These are phyloP conservation scores for Puccinia brachypodii DNA, from an alignment of 1,284 basidiomycete genomes.

Conservation along the genomic window DNA sequence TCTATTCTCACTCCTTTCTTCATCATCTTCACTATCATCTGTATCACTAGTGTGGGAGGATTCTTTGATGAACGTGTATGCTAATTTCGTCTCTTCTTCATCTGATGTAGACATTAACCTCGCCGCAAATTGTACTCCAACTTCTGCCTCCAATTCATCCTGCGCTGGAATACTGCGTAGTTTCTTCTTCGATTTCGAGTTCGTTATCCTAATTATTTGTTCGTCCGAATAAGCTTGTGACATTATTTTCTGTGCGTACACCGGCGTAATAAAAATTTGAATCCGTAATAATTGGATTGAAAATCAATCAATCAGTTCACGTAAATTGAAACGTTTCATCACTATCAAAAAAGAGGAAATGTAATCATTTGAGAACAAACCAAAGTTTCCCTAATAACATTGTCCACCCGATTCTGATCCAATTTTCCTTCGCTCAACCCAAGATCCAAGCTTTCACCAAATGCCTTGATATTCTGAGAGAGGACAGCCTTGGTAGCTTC, in stretches of 20 bases:
- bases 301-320: background rate
- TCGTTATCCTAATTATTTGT: background rate
- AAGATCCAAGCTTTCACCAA: slow-evolving; percentile 41
- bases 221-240: slow-evolving; percentile 17
- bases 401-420: slow-evolving; percentile 12
- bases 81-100: slow-evolving; percentile 34
- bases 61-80: slow-evolving; percentile 40
- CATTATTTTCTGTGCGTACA: slow-evolving; percentile 25
- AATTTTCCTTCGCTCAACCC: slow-evolving; percentile 21
- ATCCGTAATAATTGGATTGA: background rate
- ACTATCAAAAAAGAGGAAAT: background rate
- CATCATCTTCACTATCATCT: slow-evolving; percentile 32
- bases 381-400: slow-evolving; percentile 41
- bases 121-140: slow-evolving; percentile 39
- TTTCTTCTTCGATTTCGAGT: slow-evolving; percentile 7
- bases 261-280: background rate
- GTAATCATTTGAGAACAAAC: slow-evolving; percentile 5
- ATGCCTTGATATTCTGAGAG: slow-evolving; percentile 41
- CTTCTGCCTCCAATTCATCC: slow-evolving; percentile 43
- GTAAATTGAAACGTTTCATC: background rate
- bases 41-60: background rate
- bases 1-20: slow-evolving; percentile 6
- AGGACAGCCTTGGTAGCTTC: slow-evolving; percentile 35
- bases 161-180: slow-evolving; percentile 30
- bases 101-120: slow-evolving; percentile 42